Evolutionary conservation across 2,329 filamentous ascomycete species (phyloP), one percentile per base, ranked within the genome.

Genomic region (Myotisia sp.): DNA sequence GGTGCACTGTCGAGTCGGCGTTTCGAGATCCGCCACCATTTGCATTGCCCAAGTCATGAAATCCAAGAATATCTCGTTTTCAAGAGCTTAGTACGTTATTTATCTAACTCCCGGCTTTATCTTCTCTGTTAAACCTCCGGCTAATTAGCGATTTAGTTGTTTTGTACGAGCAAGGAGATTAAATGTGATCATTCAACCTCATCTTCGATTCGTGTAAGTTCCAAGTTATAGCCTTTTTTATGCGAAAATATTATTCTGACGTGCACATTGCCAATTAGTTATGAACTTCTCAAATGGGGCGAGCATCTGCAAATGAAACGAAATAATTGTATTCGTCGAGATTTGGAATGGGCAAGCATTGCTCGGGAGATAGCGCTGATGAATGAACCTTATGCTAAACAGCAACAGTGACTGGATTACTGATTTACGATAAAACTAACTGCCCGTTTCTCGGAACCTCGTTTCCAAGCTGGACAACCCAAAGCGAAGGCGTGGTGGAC

Each of bases 21-120:
- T 98, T 36, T 94, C 86, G 33, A 74, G 90, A 33, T 93, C 84
- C 42, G 90, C 90, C 8, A 98, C 87, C 2, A 94, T 98, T 41
- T 95, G 90, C 54, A 98, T 98, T 49, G 90, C 90, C n/a, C 86
- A 95, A 57, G 84, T 95, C 22, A 98, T 98, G 90, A 76, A 78
- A 22, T 68, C 78, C 17, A 59, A 84, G 47, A 68, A 74, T 14
- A 62, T 94, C 44, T 90, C 84, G 0, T 87, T 95, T 47, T 85
- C 90, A 8, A 72, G 82, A 36, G 90, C 90, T 39, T 98, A 98
- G 68, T 73, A 58, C 54, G 69, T 64, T 34, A 7, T 10, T n/a
- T 22, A 2, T 14, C 12, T 19, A 6, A 27, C 21, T 10, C 10
- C 10, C 4, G 6, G 14, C 12, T 27, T n/a, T 26, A 20, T 29